These are phyloP conservation scores for Dactylorhiza incarnata DNA, from an alignment of 106 monocot species.

Conservation along the genomic window DNA sequence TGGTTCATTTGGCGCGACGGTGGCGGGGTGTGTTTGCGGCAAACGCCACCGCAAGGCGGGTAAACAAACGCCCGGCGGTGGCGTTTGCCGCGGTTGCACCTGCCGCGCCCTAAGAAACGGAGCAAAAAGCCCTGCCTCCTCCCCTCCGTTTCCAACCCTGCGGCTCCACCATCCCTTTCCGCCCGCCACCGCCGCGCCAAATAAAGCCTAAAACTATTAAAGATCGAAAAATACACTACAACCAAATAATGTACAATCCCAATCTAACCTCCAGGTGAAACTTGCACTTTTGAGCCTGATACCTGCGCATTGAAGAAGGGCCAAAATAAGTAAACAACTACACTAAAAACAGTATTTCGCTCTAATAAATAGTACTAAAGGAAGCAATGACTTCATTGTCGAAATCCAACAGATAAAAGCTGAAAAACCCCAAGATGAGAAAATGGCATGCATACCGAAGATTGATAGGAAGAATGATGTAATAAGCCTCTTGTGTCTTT, in stretches of 20 bases:
- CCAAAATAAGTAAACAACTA: neutral
- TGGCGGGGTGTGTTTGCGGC: too few relatives aligned
- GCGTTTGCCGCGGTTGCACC: too few relatives aligned
- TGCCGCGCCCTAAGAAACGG: too few relatives aligned
- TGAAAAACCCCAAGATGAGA: neutral
- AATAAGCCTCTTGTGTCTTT: neutral
- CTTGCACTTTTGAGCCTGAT: slow-evolving; percentile 1
- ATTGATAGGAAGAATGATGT: neutral
- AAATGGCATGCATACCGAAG: neutral
- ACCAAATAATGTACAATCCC: neutral
- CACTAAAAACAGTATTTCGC: neutral
- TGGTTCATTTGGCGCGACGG: too few relatives aligned
- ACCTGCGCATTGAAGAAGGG: slow-evolving; percentile 5
- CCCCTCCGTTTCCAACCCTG: too few relatives aligned
- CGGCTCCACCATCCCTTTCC: too few relatives aligned
- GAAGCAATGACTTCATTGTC: neutral
- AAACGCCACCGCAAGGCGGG: too few relatives aligned
- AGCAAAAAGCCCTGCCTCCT: too few relatives aligned
- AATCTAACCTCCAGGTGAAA: slow-evolving; percentile 16
- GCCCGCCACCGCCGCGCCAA: too few relatives aligned
- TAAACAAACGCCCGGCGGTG: too few relatives aligned
- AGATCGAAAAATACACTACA: neutral
- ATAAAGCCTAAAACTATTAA: slow-evolving; percentile 2
- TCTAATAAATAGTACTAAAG: neutral
- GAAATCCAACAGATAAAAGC: neutral